Evolutionary conservation across 225 moss, liverwort and hornwort species (phyloP).

Genomic region (Straminergon stramineum): DNA sequence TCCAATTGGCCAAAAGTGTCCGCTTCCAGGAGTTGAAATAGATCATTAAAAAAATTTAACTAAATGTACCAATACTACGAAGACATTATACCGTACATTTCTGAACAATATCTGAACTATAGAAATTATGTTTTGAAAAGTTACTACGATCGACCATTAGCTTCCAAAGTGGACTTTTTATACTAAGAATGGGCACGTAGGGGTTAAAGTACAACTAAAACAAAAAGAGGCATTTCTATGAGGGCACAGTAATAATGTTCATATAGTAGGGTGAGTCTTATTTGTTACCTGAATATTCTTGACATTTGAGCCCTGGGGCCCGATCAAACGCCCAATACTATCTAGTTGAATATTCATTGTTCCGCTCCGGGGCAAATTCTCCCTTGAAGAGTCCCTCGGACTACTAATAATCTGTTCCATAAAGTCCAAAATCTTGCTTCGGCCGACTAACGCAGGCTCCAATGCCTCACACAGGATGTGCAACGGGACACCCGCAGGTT

Average conservation of each 20-base stretch:
- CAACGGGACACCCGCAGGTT: slow-evolving; percentile 82
- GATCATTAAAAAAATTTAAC: background rate
- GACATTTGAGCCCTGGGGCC: slow-evolving; percentile 79
- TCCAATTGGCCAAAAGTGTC: background rate
- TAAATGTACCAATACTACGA: too few relatives aligned
- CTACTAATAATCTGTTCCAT: slow-evolving; percentile 70
- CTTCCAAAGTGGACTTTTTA: background rate
- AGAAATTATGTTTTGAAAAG: background rate
- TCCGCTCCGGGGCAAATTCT: slow-evolving; percentile 78
- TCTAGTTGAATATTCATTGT: slow-evolving; percentile 63
- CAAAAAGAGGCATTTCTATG: background rate
- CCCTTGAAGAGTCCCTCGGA: slow-evolving; percentile 61
- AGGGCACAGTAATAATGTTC: background rate
- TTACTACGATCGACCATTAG: background rate
- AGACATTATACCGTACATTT: background rate
- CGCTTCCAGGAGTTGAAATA: background rate
- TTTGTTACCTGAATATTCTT: slow-evolving; percentile 66
- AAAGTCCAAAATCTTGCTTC: slow-evolving; percentile 58
- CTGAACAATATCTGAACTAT: background rate
- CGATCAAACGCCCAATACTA: slow-evolving; percentile 85
- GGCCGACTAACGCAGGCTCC: slow-evolving; percentile 67
- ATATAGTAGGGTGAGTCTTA: background rate
- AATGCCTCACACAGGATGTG: slow-evolving; percentile 74
- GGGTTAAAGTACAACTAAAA: background rate
- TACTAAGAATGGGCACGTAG: background rate